Evolutionary conservation across 176 grass and related monocot species (phyloP).

Genomic region (Chloris gayana): DNA sequence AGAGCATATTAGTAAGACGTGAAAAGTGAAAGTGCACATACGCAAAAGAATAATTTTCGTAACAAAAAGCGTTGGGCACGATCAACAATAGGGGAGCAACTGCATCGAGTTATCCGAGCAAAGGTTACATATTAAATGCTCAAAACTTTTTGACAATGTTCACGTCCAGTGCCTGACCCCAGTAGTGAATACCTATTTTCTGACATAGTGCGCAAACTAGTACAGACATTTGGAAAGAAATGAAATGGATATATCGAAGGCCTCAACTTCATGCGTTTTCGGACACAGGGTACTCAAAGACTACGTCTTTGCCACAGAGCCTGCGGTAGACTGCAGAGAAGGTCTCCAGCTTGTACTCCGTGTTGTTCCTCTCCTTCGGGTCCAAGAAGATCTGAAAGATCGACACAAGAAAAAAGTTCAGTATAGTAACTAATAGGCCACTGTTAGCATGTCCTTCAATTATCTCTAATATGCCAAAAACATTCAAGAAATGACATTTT

Average conservation of each 20-base stretch:
- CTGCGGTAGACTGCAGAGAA: conserved; percentile 84
- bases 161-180: conserved; percentile 1
- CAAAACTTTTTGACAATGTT: conserved; percentile 59
- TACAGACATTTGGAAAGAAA: conserved; percentile 8
- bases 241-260: conserved; percentile 20
- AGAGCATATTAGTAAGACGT: no score
- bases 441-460: not conserved
- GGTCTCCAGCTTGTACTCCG: conserved; percentile 93
- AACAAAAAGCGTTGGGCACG: not conserved
- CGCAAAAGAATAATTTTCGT: not conserved
- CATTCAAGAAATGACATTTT: not conserved
- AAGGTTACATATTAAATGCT: conserved; percentile 47
- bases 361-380: conserved; percentile 98
- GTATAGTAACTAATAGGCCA: not conserved
- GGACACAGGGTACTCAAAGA: conserved; percentile 59
- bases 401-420: not conserved
- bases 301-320: conserved; percentile 83
- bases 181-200: conserved; percentile 34
- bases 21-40: not conserved
- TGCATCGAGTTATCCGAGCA: not conserved
- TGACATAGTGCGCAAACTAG: conserved; percentile 32
- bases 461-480: not conserved
- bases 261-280: conserved; percentile 50
- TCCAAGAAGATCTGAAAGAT: conserved; percentile 80
- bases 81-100: not conserved